phyloP scores from a whole-genome alignment of 306 rosid genomes.

The Sicyos edulis region DNA sequence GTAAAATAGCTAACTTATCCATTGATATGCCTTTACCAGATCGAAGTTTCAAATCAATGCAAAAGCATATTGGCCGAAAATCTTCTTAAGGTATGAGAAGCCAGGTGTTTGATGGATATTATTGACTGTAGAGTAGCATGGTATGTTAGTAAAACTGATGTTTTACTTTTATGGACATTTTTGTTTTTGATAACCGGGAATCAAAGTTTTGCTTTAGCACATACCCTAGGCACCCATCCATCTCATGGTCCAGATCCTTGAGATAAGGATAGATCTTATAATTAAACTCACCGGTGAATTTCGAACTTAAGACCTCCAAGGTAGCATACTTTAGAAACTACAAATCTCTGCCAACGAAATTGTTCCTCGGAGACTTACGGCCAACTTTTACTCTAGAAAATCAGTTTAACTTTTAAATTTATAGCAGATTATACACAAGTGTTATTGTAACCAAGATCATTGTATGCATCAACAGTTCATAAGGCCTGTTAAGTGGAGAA shows the following conservation, averaged over 20 bases:
- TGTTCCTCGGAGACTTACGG: too few relatives aligned
- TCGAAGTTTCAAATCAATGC: conserved; percentile 35
- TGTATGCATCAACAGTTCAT: not conserved
- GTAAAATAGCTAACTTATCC: not conserved
- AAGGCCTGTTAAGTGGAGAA: not conserved
- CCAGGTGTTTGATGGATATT: not conserved
- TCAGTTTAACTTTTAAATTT: not conserved
- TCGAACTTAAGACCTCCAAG: too few relatives aligned
- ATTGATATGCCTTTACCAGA: conserved; percentile 36
- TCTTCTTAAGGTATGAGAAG: conserved; percentile 73
- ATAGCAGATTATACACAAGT: not conserved
- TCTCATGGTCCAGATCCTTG: too few relatives aligned
- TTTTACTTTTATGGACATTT: not conserved
- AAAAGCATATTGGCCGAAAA: conserved; percentile 60
- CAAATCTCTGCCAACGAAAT: too few relatives aligned
- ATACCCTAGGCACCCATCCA: too few relatives aligned
- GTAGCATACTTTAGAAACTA: too few relatives aligned
- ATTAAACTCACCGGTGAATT: too few relatives aligned
- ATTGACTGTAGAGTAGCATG: not conserved
- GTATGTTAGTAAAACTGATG: not conserved
- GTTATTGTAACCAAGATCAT: not conserved
- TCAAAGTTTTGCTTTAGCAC: too few relatives aligned
- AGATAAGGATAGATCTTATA: too few relatives aligned
- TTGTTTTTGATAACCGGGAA: not conserved
- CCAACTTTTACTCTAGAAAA: conserved; percentile 13